A percentile compares a stretch with the other conserved stretches of the same genome.
These are phyloP conservation scores for Lachancea dasiensis DNA, from an alignment of 805 yeast genomes.

Conservation along the genomic window DNA sequence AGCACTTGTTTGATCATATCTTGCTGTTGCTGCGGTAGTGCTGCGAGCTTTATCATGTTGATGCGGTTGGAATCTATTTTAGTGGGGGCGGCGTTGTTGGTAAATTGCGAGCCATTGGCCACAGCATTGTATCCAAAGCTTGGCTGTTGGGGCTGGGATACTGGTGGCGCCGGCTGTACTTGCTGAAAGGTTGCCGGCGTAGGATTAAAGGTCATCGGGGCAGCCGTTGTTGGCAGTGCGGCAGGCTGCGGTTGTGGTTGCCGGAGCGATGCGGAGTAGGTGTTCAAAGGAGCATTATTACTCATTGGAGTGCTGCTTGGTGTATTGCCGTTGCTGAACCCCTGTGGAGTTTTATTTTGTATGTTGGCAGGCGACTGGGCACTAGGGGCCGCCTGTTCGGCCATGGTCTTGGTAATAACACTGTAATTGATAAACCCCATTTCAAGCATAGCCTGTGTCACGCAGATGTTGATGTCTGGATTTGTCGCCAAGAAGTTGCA, in stretches of 20 bases:
- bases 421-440: slow-evolving; percentile 72
- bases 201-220: slow-evolving; percentile 8
- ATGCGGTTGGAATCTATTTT: slow-evolving; percentile 37
- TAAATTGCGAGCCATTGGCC: slow-evolving; percentile 5
- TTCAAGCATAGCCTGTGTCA: slow-evolving; percentile 65
- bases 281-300: slow-evolving; percentile 11
- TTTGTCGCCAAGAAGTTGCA: slow-evolving; percentile 46
- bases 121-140: slow-evolving; percentile 9
- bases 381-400: slow-evolving; percentile 15
- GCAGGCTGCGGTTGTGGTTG: slow-evolving; percentile 15
- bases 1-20: slow-evolving; percentile 34
- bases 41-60: slow-evolving; percentile 41
- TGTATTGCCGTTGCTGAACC: slow-evolving; percentile 8
- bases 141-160: slow-evolving; percentile 1
- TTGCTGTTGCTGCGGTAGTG: slow-evolving; percentile 53
- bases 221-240: slow-evolving; percentile 16
- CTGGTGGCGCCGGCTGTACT: not conserved
- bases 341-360: not conserved
- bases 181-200: slow-evolving; percentile 1
- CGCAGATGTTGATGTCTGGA: slow-evolving; percentile 56
- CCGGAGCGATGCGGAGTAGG: slow-evolving; percentile 7
- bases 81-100: slow-evolving; percentile 13
- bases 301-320: slow-evolving; percentile 9
- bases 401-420: slow-evolving; percentile 53
- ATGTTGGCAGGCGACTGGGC: slow-evolving; percentile 4